These are phyloP conservation scores for Nicotiana attenuata DNA, from an alignment of 257 asterid genomes.

Conservation along the genomic window DNA sequence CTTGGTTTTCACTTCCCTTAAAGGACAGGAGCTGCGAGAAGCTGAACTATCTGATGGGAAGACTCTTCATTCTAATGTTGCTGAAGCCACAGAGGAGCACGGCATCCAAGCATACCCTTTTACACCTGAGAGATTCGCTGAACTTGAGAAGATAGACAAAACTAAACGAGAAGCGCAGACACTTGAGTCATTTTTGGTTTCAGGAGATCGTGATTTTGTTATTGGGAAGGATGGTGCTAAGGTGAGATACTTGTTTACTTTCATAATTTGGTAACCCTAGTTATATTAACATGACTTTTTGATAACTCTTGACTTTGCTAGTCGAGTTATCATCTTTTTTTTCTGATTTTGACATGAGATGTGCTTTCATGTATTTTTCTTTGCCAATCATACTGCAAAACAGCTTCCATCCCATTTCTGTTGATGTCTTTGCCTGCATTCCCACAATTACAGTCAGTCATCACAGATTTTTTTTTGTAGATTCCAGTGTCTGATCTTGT, in stretches of 20 bases:
- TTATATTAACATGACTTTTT: too few relatives aligned
- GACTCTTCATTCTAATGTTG: slow-evolving; percentile 56
- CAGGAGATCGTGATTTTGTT: slow-evolving; percentile 51
- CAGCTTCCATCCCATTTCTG: too few relatives aligned
- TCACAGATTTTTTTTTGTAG: slow-evolving; percentile 28
- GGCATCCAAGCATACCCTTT: slow-evolving; percentile 65
- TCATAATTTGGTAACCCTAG: too few relatives aligned
- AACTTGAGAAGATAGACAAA: slow-evolving; percentile 62
- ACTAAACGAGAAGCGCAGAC: slow-evolving; percentile 73
- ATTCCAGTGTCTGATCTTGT: slow-evolving; percentile 63
- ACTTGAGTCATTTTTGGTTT: slow-evolving; percentile 66
- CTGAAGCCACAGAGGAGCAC: slow-evolving; percentile 64
- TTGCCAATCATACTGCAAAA: too few relatives aligned
- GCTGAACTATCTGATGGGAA: slow-evolving; percentile 55
- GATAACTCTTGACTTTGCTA: too few relatives aligned
- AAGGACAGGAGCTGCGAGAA: slow-evolving; percentile 46
- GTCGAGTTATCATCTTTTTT: too few relatives aligned
- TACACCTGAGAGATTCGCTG: slow-evolving; percentile 60
- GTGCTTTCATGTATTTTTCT: too few relatives aligned
- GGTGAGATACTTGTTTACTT: slow-evolving; percentile 33
- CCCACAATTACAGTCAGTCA: not conserved
- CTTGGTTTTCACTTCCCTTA: slow-evolving; percentile 69
- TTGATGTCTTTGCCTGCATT: too few relatives aligned
- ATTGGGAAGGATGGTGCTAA: slow-evolving; percentile 57
- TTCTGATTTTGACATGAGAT: too few relatives aligned